Conservation (phyloP, 306 rosid genomes). For the barrel medic (Medicago truncatula) region DNA sequence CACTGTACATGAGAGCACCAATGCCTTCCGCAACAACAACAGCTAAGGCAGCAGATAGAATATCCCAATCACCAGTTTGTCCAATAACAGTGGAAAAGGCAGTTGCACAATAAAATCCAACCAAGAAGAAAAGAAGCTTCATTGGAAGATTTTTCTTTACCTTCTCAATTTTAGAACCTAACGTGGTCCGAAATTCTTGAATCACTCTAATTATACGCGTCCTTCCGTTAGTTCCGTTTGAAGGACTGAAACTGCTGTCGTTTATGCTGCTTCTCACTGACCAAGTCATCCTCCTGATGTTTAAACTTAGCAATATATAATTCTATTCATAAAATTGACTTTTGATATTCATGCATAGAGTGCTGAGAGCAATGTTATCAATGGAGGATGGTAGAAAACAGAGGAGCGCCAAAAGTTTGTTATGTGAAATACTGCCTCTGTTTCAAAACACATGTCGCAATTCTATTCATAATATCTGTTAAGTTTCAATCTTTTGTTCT, state of each 20-base stretch:
- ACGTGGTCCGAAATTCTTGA: slow-evolving; percentile 64
- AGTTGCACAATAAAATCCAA: slow-evolving; percentile 92
- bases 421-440: neutral
- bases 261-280: slow-evolving; percentile 68
- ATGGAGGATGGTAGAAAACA: neutral
- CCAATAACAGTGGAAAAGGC: slow-evolving; percentile 96
- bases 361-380: slow-evolving; percentile 5
- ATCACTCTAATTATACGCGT: slow-evolving; percentile 75
- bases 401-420: neutral
- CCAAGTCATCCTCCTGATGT: slow-evolving; percentile 66
- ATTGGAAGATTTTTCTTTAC: slow-evolving; percentile 73
- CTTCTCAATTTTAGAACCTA: slow-evolving; percentile 65
- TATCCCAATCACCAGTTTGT: slow-evolving; percentile 98
- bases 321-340: neutral
- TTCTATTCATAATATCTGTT: too few relatives aligned
- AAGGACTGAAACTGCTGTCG: slow-evolving; percentile 61
- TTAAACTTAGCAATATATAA: slow-evolving; percentile 6
- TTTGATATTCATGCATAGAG: slow-evolving; percentile 10
- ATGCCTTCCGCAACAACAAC: slow-evolving; percentile 85
- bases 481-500: too few relatives aligned
- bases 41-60: slow-evolving; percentile 91
- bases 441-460: too few relatives aligned
- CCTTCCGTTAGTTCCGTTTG: slow-evolving; percentile 64
- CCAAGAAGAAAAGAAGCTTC: slow-evolving; percentile 81
- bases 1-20: slow-evolving; percentile 89